phyloP scores from a whole-genome alignment of 164 flowering plant genomes.

The Aristolochia fimbriata region DNA sequence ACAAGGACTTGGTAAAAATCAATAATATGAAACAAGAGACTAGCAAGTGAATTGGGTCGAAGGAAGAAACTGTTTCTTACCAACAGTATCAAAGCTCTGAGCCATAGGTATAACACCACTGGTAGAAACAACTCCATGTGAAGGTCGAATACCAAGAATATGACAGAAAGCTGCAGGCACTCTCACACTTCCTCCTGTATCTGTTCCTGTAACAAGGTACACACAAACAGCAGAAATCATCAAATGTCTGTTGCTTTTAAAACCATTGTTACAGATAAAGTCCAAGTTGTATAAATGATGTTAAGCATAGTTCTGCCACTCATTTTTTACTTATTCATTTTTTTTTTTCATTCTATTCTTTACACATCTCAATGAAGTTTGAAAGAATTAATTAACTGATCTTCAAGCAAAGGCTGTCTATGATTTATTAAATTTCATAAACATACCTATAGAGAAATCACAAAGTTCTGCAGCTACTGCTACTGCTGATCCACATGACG shows the following conservation, averaged over 20 bases:
- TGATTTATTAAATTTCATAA: neutral
- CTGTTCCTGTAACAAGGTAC: conserved; percentile 50
- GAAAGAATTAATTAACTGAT: too few species aligned
- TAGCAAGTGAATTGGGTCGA: neutral
- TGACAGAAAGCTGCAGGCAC: conserved; percentile 90
- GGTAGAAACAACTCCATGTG: conserved; percentile 64
- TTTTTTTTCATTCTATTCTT: neutral
- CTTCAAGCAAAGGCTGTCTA: too few species aligned
- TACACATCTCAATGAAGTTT: too few species aligned
- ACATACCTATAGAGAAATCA: conserved; percentile 77
- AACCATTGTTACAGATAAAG: too few species aligned
- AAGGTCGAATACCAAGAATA: conserved; percentile 82
- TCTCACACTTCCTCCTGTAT: conserved; percentile 90
- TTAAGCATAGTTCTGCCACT: neutral
- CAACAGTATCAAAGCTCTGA: conserved; percentile 91
- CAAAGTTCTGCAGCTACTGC: conserved; percentile 73
- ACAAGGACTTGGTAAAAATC: neutral
- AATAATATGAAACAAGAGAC: neutral
- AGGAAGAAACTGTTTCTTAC: conserved; percentile 31
- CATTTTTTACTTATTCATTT: neutral
- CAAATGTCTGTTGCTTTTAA: too few species aligned
- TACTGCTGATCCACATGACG: conserved; percentile 97
- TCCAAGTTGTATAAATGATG: too few species aligned
- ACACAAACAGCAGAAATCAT: too few species aligned
- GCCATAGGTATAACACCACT: conserved; percentile 81